These are phyloP conservation scores for Trichoderma guizhouense DNA, from an alignment of 2,329 filamentous ascomycete species.

Conservation along the genomic window DNA sequence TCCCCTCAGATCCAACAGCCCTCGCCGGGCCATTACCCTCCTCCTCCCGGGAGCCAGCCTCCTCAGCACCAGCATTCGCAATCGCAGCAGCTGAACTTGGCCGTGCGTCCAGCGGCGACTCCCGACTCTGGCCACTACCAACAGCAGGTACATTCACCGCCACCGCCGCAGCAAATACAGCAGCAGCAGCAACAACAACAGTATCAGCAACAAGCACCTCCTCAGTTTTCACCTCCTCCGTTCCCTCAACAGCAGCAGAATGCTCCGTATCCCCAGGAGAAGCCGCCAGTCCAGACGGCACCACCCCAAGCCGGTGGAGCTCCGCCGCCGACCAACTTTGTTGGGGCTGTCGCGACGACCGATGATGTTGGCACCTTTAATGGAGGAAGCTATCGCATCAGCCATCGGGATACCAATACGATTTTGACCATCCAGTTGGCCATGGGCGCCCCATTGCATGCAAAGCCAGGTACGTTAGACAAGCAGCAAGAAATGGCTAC, in stretches of 20 bases:
- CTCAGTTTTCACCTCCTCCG: slow-evolving; percentile 29
- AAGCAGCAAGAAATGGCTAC: too few relatives aligned
- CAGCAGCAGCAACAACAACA: slow-evolving; percentile 26
- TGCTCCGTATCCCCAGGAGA: slow-evolving; percentile 23
- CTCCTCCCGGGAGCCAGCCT: slow-evolving; percentile 25
- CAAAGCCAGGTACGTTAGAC: slow-evolving; percentile 62
- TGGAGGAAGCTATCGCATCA: slow-evolving; percentile 89
- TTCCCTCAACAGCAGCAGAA: slow-evolving; percentile 30
- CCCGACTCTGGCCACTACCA: slow-evolving; percentile 25
- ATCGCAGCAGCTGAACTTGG: slow-evolving; percentile 23
- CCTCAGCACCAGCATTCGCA: slow-evolving; percentile 24
- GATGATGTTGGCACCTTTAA: slow-evolving; percentile 98
- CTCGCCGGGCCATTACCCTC: slow-evolving; percentile 27
- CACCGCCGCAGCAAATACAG: slow-evolving; percentile 25
- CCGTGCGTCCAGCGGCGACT: slow-evolving; percentile 27
- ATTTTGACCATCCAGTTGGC: slow-evolving; percentile 87
- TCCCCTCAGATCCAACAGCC: slow-evolving; percentile 30
- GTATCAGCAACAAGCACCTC: neutral
- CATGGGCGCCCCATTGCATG: slow-evolving; percentile 77
- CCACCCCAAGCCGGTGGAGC: slow-evolving; percentile 34
- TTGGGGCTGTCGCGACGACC: slow-evolving; percentile 56
- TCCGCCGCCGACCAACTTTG: slow-evolving; percentile 54
- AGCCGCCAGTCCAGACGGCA: slow-evolving; percentile 21
- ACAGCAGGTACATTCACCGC: slow-evolving; percentile 1
- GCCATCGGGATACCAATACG: slow-evolving; percentile 86